A percentile compares a stretch with the other conserved stretches of the same genome.
These are phyloP conservation scores for Paramecium sexaurelia DNA, from an alignment of 73 alveolate genomes.

Conservation along the genomic window DNA sequence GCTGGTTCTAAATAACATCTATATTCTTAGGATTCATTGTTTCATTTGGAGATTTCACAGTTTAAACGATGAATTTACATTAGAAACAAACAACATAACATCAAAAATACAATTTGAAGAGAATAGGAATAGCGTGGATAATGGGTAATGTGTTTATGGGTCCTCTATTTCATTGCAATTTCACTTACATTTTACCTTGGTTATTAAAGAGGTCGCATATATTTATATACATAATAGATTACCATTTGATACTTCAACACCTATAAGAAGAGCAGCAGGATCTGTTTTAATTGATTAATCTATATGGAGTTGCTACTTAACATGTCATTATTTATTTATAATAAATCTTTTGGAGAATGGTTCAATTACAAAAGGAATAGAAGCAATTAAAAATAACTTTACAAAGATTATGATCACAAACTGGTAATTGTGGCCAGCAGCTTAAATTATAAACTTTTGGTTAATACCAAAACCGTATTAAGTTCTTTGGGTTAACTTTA, in stretches of 20 bases:
- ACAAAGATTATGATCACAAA: not conserved
- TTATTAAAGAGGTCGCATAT: not conserved
- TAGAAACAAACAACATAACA: not conserved
- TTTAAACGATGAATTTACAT: not conserved
- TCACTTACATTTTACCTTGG: slow-evolving; percentile 21
- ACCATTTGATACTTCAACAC: slow-evolving; percentile 9
- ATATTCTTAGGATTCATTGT: not conserved
- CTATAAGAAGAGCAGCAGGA: not conserved
- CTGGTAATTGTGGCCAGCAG: slow-evolving; percentile 24
- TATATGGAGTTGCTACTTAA: not conserved
- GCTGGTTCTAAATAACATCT: not conserved
- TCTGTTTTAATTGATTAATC: not conserved
- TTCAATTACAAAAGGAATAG: not conserved
- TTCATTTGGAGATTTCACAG: not conserved
- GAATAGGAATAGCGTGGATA: slow-evolving; percentile 46
- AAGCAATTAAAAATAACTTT: slow-evolving; percentile 4
- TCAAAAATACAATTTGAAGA: not conserved
- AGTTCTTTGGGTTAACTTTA: not conserved
- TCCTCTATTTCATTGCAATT: slow-evolving; percentile 21
- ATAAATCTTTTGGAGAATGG: slow-evolving; percentile 2
- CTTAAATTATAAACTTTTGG: slow-evolving; percentile 24
- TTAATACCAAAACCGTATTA: not conserved
- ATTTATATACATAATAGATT: not conserved
- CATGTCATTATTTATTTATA: slow-evolving; percentile 5
- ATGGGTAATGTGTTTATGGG: slow-evolving; percentile 35